A percentile compares a stretch with the other conserved stretches of the same genome.
phyloP scores from a whole-genome alignment of 768 basidiomycete genomes.

The Tubosaeta sp. region DNA sequence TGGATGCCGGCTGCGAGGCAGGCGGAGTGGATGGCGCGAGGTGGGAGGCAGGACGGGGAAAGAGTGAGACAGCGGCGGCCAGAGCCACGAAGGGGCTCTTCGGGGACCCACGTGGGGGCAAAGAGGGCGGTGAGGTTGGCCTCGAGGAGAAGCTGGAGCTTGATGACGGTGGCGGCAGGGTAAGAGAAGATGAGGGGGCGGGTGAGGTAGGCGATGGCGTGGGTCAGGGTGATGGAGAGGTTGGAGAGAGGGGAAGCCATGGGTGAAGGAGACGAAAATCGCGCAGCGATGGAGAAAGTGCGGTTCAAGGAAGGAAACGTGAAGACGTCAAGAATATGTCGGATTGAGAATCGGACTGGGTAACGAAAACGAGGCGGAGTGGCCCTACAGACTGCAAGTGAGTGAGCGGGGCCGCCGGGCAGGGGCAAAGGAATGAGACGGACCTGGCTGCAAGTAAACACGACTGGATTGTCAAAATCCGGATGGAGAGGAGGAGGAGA shows the following conservation, averaged over 20 bases:
- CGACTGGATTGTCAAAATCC: conserved; percentile 37
- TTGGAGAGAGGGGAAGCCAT: conserved; percentile 38
- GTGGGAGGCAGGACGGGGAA: conserved; percentile 64
- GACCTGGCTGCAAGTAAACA: conserved; percentile 29
- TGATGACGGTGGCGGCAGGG: conserved; percentile 58
- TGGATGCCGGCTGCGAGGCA: conserved; percentile 67
- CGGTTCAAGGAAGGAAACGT: conserved; percentile 20
- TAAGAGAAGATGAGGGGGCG: conserved; percentile 55
- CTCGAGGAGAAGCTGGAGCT: conserved; percentile 69
- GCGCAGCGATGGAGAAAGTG: conserved; percentile 30
- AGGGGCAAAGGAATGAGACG: background rate
- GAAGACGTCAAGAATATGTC: conserved; percentile 20
- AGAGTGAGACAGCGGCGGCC: conserved; percentile 72
- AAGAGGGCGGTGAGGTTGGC: conserved; percentile 68
- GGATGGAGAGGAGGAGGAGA: conserved; percentile 11
- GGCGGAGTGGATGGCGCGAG: conserved; percentile 65
- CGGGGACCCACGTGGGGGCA: conserved; percentile 59
- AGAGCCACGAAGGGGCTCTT: conserved; percentile 63
- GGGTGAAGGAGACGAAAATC: conserved; percentile 11
- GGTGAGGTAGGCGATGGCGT: conserved; percentile 72
- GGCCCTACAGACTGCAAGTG: conserved; percentile 24
- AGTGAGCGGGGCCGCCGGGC: conserved; percentile 7
- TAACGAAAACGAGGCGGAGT: conserved; percentile 13
- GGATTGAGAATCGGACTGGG: conserved; percentile 25
- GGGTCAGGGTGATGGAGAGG: conserved; percentile 66